Conservation (phyloP, 2,329 filamentous ascomycete species). For the Tolypocladium tundrense region DNA sequence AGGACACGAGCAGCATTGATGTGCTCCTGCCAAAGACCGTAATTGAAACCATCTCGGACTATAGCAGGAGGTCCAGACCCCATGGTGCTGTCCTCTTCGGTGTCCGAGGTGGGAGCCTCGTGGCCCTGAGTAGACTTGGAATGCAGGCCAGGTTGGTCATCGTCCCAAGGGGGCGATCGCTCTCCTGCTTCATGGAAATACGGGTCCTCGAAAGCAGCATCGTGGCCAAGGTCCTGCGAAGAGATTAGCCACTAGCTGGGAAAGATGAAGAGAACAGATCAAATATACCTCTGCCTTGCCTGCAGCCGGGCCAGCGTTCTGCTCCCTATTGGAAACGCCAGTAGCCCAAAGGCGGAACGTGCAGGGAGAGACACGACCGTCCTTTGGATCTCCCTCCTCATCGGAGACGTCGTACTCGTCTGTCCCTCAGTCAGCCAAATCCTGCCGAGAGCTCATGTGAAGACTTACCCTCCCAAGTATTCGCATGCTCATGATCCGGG, state of each 20-base stretch:
- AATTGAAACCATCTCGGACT: too few species aligned
- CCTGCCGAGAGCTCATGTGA: background rate
- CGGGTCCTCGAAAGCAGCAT: too few species aligned
- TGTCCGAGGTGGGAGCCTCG: too few species aligned
- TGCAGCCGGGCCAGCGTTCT: background rate
- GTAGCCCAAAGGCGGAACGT: slow-evolving; percentile 28
- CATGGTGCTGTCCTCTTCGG: too few species aligned
- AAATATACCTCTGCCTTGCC: background rate
- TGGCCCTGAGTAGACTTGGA: too few species aligned
- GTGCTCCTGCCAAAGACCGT: too few species aligned
- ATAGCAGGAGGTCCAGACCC: too few species aligned
- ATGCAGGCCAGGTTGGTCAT: background rate
- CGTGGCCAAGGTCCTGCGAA: background rate
- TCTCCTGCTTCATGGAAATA: background rate
- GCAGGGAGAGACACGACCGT: slow-evolving; percentile 27
- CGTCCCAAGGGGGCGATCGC: background rate
- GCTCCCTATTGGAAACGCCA: slow-evolving; percentile 9
- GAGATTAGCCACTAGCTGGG: background rate
- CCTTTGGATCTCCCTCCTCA: slow-evolving; percentile 26
- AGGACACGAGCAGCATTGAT: too few species aligned
- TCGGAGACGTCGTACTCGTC: slow-evolving; percentile 23
- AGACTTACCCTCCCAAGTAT: background rate
- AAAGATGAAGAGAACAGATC: too few species aligned
- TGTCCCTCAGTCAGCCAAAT: background rate
- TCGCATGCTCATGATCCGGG: background rate